These are phyloP conservation scores for Pseudoscleropodium purum DNA, from an alignment of 225 moss, liverwort and hornwort genomes.

Conservation along the genomic window DNA sequence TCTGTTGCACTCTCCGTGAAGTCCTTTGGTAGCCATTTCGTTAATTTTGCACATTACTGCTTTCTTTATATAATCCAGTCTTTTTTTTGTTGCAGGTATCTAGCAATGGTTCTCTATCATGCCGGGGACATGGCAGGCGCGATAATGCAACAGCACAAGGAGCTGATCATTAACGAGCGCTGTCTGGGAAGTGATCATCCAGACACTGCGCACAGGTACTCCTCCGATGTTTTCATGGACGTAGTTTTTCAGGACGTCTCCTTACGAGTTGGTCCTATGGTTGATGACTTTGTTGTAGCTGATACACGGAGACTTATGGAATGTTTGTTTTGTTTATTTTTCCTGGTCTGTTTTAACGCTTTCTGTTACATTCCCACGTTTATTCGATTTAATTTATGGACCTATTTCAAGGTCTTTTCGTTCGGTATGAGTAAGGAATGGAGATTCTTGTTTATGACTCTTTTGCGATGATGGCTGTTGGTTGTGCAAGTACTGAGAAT, in stretches of 20 bases:
- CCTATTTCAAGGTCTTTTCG: not conserved
- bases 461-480: not conserved
- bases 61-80: not conserved
- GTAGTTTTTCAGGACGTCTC: not conserved
- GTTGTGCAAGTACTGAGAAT: not conserved
- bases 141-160: slow-evolving; percentile 96
- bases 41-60: not conserved
- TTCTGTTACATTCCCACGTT: not conserved
- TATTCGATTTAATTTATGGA: not conserved
- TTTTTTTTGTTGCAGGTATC: slow-evolving; percentile 41
- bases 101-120: slow-evolving; percentile 97
- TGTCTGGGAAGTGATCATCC: slow-evolving; percentile 93
- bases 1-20: not conserved
- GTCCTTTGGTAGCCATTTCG: not conserved
- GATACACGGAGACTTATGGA: not conserved
- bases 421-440: not conserved
- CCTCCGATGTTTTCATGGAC: not conserved
- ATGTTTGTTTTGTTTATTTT: not conserved
- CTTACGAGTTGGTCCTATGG: not conserved
- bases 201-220: slow-evolving; percentile 91
- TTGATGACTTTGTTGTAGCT: not conserved
- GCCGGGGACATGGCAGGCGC: slow-evolving; percentile 96
- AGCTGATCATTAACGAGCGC: slow-evolving; percentile 90
- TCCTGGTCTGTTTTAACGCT: not conserved
- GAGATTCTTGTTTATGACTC: not conserved